Conservation (phyloP, 2,329 filamentous ascomycete genomes). For the Endothia cerciana region DNA sequence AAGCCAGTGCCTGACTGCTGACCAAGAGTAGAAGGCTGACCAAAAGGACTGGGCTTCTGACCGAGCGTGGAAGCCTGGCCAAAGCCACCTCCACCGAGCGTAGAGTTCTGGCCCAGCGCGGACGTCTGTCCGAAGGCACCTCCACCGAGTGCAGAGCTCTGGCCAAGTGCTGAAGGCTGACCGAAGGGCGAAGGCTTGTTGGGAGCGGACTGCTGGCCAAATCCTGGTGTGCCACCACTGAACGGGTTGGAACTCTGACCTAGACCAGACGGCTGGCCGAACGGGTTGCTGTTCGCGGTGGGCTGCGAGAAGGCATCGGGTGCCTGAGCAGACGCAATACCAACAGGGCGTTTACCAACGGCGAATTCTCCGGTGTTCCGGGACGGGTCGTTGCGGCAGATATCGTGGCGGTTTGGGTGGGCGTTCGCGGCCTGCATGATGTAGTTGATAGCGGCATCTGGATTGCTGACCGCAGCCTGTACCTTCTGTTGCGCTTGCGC, state of each 20-base stretch:
- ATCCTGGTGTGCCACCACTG: slow-evolving; percentile 36
- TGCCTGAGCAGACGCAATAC: slow-evolving; percentile 12
- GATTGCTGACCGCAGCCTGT: slow-evolving; percentile 68
- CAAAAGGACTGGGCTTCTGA: slow-evolving; percentile 42
- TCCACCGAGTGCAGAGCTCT: slow-evolving; percentile 31
- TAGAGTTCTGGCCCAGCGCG: slow-evolving; percentile 35
- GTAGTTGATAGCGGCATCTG: slow-evolving; percentile 73
- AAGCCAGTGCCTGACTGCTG: slow-evolving; percentile 44
- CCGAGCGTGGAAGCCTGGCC: slow-evolving; percentile 36
- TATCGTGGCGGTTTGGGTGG: slow-evolving; percentile 76
- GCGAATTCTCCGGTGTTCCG: slow-evolving; percentile 51
- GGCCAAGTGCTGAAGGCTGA: slow-evolving; percentile 38
- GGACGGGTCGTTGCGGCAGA: slow-evolving; percentile 52
- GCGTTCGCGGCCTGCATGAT: slow-evolving; percentile 67
- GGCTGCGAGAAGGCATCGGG: slow-evolving; percentile 40
- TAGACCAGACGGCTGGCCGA: slow-evolving; percentile 46
- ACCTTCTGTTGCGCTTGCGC: slow-evolving; percentile 72
- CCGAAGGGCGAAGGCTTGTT: slow-evolving; percentile 40
- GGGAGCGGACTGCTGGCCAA: slow-evolving; percentile 27
- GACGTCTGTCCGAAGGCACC: slow-evolving; percentile 46
- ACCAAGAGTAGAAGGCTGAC: slow-evolving; percentile 39
- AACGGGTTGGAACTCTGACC: slow-evolving; percentile 45
- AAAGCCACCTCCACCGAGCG: slow-evolving; percentile 32
- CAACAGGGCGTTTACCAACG: slow-evolving; percentile 41
- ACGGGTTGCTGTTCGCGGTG: slow-evolving; percentile 36